Conservation (phyloP, 345 rosid species). For the Salix dunnii region DNA sequence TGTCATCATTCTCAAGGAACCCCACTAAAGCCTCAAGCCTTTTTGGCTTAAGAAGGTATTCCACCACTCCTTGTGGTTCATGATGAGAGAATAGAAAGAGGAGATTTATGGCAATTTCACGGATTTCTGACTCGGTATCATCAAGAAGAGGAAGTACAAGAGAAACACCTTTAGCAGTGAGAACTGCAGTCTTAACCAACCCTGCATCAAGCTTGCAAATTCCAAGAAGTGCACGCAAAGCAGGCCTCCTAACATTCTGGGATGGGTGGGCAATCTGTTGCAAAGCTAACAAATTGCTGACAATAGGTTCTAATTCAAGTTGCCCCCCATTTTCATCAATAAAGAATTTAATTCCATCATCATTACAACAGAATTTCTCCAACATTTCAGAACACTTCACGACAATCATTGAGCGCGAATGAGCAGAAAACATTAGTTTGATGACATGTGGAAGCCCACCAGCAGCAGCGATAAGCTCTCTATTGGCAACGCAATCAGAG, state of each 20-base stretch:
- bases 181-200: constrained; percentile 59
- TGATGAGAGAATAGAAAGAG: constrained; percentile 61
- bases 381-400: constrained; percentile 48
- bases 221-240: constrained; percentile 46
- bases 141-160: constrained; percentile 60
- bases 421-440: constrained; percentile 35
- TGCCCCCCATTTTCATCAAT: constrained; percentile 44
- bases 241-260: constrained; percentile 39
- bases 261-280: constrained; percentile 33
- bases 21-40: constrained; percentile 58
- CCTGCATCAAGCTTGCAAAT: constrained; percentile 46
- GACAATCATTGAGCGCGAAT: constrained; percentile 31
- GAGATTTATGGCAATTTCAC: constrained; percentile 52
- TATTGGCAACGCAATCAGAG: constrained; percentile 39
- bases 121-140: constrained; percentile 44
- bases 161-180: constrained; percentile 43
- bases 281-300: constrained; percentile 44
- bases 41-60: constrained; percentile 55
- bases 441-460: constrained; percentile 53
- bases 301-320: constrained; percentile 44
- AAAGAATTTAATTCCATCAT: constrained; percentile 49
- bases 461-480: constrained; percentile 46
- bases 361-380: constrained; percentile 40
- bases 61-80: constrained; percentile 51
- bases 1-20: constrained; percentile 52